Evolutionary conservation across 1,284 basidiomycete species (phyloP).

Genomic region (Volvariella surrecta): DNA sequence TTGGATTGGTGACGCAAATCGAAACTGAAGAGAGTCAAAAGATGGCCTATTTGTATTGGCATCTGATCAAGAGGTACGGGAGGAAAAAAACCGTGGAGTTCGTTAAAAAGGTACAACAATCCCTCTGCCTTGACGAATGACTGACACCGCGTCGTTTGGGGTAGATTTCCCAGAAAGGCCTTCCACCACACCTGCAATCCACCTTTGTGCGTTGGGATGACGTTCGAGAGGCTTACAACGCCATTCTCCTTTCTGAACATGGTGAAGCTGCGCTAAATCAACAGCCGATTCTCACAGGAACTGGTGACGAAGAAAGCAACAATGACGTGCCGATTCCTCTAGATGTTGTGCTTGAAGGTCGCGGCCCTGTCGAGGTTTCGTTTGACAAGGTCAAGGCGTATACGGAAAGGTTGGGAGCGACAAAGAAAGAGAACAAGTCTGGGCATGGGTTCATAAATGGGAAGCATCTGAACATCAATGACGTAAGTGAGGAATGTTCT

Average conservation of each 20-base stretch:
- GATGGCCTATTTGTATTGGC: constrained; percentile 69
- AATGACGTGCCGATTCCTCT: background rate
- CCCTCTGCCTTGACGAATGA: background rate
- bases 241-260: constrained; percentile 20
- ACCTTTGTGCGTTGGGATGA: constrained; percentile 35
- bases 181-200: constrained; percentile 22
- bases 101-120: constrained; percentile 39
- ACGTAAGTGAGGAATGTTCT: constrained; percentile 50
- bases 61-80: constrained; percentile 58
- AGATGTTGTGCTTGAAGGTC: background rate
- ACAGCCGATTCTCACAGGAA: constrained; percentile 20
- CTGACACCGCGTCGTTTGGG: background rate
- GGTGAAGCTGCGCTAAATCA: constrained; percentile 8
- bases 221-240: constrained; percentile 34
- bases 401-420: constrained; percentile 41
- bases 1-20: constrained; percentile 69
- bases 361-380: constrained; percentile 10
- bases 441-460: constrained; percentile 87
- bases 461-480: constrained; percentile 62
- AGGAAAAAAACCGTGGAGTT: constrained; percentile 53
- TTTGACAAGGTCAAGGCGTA: constrained; percentile 42
- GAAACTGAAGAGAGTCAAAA: constrained; percentile 47
- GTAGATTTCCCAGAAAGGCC: constrained; percentile 29
- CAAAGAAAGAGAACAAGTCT: constrained; percentile 13
- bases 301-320: constrained; percentile 4